phyloP scores from a whole-genome alignment of 805 yeast species.

The Cyberlindnera bimundalis region DNA sequence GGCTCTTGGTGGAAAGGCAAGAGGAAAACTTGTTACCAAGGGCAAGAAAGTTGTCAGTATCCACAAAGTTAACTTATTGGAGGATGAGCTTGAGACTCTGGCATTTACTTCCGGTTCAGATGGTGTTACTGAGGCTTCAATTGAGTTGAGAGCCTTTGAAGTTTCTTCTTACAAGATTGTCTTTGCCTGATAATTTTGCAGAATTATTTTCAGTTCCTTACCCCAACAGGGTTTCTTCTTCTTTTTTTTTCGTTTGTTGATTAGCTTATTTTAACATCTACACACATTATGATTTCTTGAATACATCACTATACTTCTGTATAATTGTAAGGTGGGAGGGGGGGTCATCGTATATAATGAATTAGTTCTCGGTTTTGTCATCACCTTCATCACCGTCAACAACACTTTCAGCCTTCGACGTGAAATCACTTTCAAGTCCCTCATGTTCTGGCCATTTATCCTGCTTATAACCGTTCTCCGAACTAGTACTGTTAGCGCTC shows the following conservation, averaged over 20 bases:
- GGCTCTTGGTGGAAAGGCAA: slow-evolving; percentile 75
- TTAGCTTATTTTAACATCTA: too few species aligned
- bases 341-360: neutral
- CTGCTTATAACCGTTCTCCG: slow-evolving; percentile 3
- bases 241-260: too few species aligned
- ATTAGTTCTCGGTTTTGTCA: neutral
- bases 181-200: slow-evolving; percentile 24
- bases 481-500: slow-evolving; percentile 7
- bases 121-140: slow-evolving; percentile 23
- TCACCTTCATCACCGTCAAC: neutral
- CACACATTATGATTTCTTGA: too few species aligned
- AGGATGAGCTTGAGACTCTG: slow-evolving; percentile 35
- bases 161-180: slow-evolving; percentile 46
- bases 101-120: slow-evolving; percentile 6
- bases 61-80: slow-evolving; percentile 36
- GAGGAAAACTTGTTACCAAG: slow-evolving; percentile 46
- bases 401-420: neutral
- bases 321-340: too few species aligned
- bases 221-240: too few species aligned
- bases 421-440: neutral
- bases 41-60: slow-evolving; percentile 30
- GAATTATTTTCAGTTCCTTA: too few species aligned
- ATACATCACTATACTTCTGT: too few species aligned
- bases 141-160: slow-evolving; percentile 69
- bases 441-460: slow-evolving; percentile 7